Evolutionary conservation across 306 rosid species (phyloP).

Genomic region (Medicago truncatula): MtrunA17r5.0-ANR NC_053042.1:16544501-16545000

Average conservation of each 20-base stretch:
- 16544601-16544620: not conserved
- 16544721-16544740: no score
- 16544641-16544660: not conserved
- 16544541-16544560: not conserved
- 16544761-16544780: conserved; percentile 79
- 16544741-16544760: no score
- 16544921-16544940: not conserved
- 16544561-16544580: not conserved
- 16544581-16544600: not conserved
- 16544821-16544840: conserved; percentile 94
- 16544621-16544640: not conserved
- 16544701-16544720: not conserved
- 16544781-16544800: conserved; percentile 64
- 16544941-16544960: not conserved
- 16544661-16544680: conserved; percentile 6
- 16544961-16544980: not conserved
- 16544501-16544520: no score
- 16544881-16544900: conserved; percentile 73
- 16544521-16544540: no score
- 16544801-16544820: conserved; percentile 75
- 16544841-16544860: conserved; percentile 78
- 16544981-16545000: no score
- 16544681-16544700: not conserved
- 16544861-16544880: conserved; percentile 88
- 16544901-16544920: not conserved